These are phyloP conservation scores for Microbotryum violaceum DNA, from an alignment of 1,284 basidiomycete species.

Conservation along the genomic window DNA sequence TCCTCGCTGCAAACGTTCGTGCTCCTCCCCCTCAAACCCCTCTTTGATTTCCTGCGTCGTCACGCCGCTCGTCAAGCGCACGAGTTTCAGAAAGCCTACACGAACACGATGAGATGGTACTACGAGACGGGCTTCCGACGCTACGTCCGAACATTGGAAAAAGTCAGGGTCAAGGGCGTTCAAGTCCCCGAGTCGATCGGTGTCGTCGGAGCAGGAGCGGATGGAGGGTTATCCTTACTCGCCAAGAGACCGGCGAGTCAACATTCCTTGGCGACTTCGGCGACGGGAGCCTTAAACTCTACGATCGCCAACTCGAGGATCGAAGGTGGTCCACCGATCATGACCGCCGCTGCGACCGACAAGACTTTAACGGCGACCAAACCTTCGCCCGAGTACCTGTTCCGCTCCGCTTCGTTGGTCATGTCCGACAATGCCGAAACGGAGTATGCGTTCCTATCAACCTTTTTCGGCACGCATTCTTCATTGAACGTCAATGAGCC, in stretches of 20 bases:
- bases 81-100: constrained; percentile 84
- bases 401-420: constrained; percentile 71
- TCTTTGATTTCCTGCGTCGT: constrained; percentile 78
- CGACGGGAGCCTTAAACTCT: not conserved
- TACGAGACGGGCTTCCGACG: constrained; percentile 93
- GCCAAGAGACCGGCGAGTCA: not conserved
- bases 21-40: constrained; percentile 70
- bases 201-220: constrained; percentile 38
- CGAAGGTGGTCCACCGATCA: no score
- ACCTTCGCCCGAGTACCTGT: constrained; percentile 69
- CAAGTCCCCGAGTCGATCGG: constrained; percentile 26
- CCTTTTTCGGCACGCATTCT: constrained; percentile 57
- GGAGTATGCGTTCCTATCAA: constrained; percentile 76
- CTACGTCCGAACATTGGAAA: constrained; percentile 72
- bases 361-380: constrained; percentile 38
- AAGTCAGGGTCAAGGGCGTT: constrained; percentile 56
- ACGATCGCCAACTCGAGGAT: no score
- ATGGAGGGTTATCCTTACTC: constrained; percentile 5
- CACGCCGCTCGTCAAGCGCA: constrained; percentile 73
- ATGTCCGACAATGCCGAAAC: constrained; percentile 86
- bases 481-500: constrained; percentile 2
- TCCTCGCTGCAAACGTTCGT: constrained; percentile 85
- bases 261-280: not conserved
- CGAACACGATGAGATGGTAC: constrained; percentile 74
- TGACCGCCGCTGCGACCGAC: no score